Conservation (phyloP, 2,329 filamentous ascomycete species). For the Calonectria leucothoes region DNA sequence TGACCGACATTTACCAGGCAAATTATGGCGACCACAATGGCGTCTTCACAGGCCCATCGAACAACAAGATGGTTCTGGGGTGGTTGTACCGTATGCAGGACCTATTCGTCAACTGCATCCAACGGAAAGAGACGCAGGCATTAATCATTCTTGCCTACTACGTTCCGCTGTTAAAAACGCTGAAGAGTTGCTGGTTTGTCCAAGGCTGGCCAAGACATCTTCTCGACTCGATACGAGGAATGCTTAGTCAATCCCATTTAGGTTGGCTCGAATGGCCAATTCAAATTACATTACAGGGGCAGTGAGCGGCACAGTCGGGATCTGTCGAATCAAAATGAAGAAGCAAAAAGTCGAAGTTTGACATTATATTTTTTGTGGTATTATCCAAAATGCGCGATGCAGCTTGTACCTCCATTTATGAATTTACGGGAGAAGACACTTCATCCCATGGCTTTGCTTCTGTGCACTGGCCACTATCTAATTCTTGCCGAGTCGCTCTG, state of each 20-base stretch:
- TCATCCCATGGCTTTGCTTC: not conserved
- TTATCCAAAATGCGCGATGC: not conserved
- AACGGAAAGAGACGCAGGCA: conserved; percentile 41
- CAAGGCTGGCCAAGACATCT: conserved; percentile 33
- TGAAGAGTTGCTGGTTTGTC: conserved; percentile 27
- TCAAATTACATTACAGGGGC: conserved; percentile 27
- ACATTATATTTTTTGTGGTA: not conserved
- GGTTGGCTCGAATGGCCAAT: conserved; percentile 42
- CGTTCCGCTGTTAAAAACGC: conserved; percentile 23
- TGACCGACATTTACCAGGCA: conserved; percentile 42
- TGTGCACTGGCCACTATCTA: not conserved
- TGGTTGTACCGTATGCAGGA: conserved; percentile 46
- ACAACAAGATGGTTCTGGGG: conserved; percentile 38
- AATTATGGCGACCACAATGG: conserved; percentile 37
- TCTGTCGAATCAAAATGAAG: conserved; percentile 8
- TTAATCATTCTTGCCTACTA: conserved; percentile 42
- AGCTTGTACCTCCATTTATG: not conserved
- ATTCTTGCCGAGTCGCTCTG: not conserved
- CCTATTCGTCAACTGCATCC: conserved; percentile 40
- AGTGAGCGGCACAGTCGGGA: conserved; percentile 2
- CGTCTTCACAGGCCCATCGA: conserved; percentile 26
- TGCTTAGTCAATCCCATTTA: conserved; percentile 30
- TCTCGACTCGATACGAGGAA: conserved; percentile 34
- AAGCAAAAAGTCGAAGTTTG: not conserved
- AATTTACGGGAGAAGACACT: not conserved